phyloP scores from a whole-genome alignment of 2,329 filamentous ascomycete species.

The Colletotrichum falcatum region DNA sequence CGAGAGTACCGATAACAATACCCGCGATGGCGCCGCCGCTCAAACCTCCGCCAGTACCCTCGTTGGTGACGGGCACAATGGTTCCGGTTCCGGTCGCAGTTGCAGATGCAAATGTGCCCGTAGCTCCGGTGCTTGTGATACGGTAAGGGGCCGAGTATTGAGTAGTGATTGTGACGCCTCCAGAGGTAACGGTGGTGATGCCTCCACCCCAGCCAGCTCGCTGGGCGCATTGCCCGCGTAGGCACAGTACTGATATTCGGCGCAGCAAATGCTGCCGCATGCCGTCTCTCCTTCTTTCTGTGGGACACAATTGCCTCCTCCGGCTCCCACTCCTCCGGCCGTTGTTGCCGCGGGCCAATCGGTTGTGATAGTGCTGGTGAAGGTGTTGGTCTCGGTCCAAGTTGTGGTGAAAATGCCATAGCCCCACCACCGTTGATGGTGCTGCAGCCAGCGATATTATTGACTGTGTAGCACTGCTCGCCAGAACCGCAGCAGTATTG shows the following conservation, averaged over 20 bases:
- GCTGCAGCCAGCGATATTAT: constrained; percentile 63
- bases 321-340: constrained; percentile 44
- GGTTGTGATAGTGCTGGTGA: constrained; percentile 68
- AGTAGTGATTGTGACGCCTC: constrained; percentile 63
- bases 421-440: constrained; percentile 49
- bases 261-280: constrained; percentile 79
- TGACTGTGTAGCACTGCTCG: constrained; percentile 64
- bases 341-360: constrained; percentile 59
- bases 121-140: constrained; percentile 65
- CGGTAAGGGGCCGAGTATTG: constrained; percentile 65
- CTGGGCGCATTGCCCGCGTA: constrained; percentile 66
- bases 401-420: constrained; percentile 64
- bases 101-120: constrained; percentile 65
- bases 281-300: constrained; percentile 65
- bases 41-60: constrained; percentile 60
- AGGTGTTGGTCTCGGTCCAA: constrained; percentile 71
- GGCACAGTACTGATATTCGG: constrained; percentile 75
- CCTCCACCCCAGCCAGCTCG: constrained; percentile 49
- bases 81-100: constrained; percentile 67
- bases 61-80: constrained; percentile 50
- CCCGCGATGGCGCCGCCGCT: constrained; percentile 82
- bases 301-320: constrained; percentile 63
- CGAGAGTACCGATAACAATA: constrained; percentile 80
- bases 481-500: constrained; percentile 66
- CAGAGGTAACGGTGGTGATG: constrained; percentile 58